Base-by-base conservation (phyloP, 2,329 filamentous ascomycete species). In the Penicillium fuscoglaucum region DNA sequence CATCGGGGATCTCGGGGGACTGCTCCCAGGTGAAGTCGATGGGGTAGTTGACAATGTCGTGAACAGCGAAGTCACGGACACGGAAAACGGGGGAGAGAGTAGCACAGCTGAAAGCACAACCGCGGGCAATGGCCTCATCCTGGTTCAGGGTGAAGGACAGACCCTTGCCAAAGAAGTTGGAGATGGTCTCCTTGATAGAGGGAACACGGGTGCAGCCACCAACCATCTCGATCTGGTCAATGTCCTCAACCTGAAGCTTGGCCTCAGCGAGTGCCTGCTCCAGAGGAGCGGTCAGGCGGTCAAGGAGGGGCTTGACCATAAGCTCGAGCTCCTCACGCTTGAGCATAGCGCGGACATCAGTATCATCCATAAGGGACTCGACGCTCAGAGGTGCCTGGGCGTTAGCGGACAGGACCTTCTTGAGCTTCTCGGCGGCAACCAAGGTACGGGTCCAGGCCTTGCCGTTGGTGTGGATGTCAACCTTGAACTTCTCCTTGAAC, bases 1-100 rank as follows among this genome's bases (percentile, higher is more conserved):
- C 95, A 70, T 99, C 95, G 28, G 95, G 95, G 69, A 99, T 99
- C 72, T 99, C 95, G 60, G 92, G 87, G 28, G 93, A 96, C 84
- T 98, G 96, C 83, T 99, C 95, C 95, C 95, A 99, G 53, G 89
- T 90, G 78, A 99, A 99, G 76, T 99, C 93, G 76, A 99, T 96
- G 49, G 95, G 95, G 82, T 98, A 99, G 82, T 88, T 91, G 79
- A 96, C 91, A 70, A 98, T 93, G 78, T 99, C 95, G 83, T 98
- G 92, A 61, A 98, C 89, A 68, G 92, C 87, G 79, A 99, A 99
- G 82, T 99, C 95, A 72, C 95, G 92, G 74, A 99, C 95, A 76
- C 93, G 92, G 89, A 99, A 98, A 66, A 96, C 90, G 46, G 95
- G 95, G 0, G 95, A 98, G 56, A 98, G 87, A 68, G 97, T 97